phyloP scores from a whole-genome alignment of 176 grass and related monocot genomes.

The Zoysia pacifica region DNA sequence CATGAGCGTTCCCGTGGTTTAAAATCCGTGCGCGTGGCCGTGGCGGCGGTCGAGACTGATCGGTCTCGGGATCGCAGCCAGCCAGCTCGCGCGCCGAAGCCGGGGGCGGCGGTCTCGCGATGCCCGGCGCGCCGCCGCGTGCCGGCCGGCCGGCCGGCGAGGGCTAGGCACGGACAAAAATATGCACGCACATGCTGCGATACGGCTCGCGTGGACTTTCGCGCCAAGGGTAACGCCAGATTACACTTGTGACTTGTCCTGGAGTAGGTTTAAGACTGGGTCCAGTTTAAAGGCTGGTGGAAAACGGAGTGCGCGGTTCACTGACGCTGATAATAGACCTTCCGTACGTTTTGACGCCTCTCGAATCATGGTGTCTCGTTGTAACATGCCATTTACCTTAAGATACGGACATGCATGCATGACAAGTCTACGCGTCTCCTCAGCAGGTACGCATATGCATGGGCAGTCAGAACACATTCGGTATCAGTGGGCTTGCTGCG shows the following conservation, averaged over 20 bases:
- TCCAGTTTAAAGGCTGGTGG: too few species aligned
- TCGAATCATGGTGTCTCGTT: background rate
- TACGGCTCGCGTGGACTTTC: background rate
- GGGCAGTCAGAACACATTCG: background rate
- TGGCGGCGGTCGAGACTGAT: conserved; percentile 3
- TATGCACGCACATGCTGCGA: background rate
- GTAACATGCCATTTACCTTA: conserved; percentile 6
- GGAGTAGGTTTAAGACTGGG: too few species aligned
- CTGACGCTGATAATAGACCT: too few species aligned
- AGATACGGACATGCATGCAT: background rate
- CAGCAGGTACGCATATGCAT: conserved; percentile 8
- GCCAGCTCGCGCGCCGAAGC: background rate
- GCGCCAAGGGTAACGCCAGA: background rate
- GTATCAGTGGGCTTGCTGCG: background rate
- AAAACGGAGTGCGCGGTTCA: too few species aligned
- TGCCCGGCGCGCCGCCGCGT: conserved; percentile 20
- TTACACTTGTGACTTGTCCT: background rate
- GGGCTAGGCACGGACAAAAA: background rate
- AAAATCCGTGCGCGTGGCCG: background rate
- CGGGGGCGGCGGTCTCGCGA: conserved; percentile 36
- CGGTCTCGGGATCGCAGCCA: conserved; percentile 10
- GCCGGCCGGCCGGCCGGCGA: conserved; percentile 22
- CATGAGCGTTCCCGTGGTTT: background rate
- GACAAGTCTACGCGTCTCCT: background rate
- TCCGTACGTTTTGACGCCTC: background rate